Evolutionary conservation across 805 yeast genomes (phyloP), one percentile per base, ranked within the genome.

Genomic region (Monosporozyma yasuniensis): DNA sequence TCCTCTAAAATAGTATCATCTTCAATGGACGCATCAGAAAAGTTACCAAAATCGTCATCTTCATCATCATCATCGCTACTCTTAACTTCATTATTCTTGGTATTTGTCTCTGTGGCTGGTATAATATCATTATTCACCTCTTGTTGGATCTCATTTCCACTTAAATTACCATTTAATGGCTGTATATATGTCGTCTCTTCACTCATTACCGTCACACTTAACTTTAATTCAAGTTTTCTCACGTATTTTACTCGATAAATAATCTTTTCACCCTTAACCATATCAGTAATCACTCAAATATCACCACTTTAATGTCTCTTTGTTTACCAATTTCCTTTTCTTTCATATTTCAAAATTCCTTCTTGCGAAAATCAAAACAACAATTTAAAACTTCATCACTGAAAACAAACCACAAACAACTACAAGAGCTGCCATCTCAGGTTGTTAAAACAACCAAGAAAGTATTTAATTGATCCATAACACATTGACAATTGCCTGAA

Each of bases 21-120:
- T 32, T 58, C 65, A 47, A 58, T 47, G 8, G 67, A 59, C 1
- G 65, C 68, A 53, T 64, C 68, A 19, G 67, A 64, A 46, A 66
- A 66, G 43, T 59, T 64, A n/a, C 69, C 70, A 52, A 65, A 66
- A 50, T 63, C 69, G 46, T 64, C 68, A 44, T 64, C 68, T 22
- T 41, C 21, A 3, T 21, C 25, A 11, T 35, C 39, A 27, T 10
- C 10, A 14, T 11, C 18, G 16, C 12, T 25, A 19, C 22, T 19
- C 30, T 16, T 16, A 30, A 25, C 27, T 27, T 58, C 60, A 44
- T 49, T 52, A 44, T 30, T 46, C 32, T 14, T 16, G 4, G 4
- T 7, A 12, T 2, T n/a, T 12, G 16, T 7, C 3, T 14, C 16
- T 32, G n/a, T 4, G 16, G 35, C 35, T 32, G 35, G 16, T 14